phyloP scores from a whole-genome alignment of 2,329 filamentous ascomycete species.

The Davidsoniella virescens region DNA sequence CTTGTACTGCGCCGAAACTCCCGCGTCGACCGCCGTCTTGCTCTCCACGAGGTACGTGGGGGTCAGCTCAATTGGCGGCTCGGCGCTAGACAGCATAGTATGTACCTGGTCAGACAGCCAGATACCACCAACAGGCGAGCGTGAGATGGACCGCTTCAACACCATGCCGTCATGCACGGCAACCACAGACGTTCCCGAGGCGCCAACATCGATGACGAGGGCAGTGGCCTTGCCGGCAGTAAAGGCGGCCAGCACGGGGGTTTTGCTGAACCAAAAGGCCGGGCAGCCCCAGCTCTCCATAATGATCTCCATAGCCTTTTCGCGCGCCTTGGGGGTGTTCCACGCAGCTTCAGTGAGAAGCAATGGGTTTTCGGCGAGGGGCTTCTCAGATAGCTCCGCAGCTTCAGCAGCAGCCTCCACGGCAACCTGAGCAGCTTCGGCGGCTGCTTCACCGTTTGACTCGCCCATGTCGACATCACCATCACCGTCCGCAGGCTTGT shows the following conservation, averaged over 20 bases:
- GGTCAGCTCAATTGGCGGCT: slow-evolving; percentile 56
- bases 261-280: slow-evolving; percentile 84
- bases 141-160: slow-evolving; percentile 74
- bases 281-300: slow-evolving; percentile 96
- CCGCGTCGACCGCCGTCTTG: slow-evolving; percentile 79
- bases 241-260: slow-evolving; percentile 78
- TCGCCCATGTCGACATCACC: slow-evolving; percentile 45
- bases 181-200: slow-evolving; percentile 73
- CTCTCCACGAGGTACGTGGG: slow-evolving; percentile 79
- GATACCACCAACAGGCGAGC: slow-evolving; percentile 71
- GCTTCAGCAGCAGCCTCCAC: slow-evolving; percentile 6
- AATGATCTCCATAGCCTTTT: slow-evolving; percentile 88
- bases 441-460: slow-evolving; percentile 1
- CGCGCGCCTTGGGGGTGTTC: slow-evolving; percentile 74
- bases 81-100: slow-evolving; percentile 45
- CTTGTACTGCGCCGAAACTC: slow-evolving; percentile 59
- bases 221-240: slow-evolving; percentile 86
- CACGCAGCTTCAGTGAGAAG: slow-evolving; percentile 89
- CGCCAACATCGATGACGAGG: slow-evolving; percentile 81
- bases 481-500: slow-evolving; percentile 32
- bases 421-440: slow-evolving; percentile 15
- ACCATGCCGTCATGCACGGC: slow-evolving; percentile 91
- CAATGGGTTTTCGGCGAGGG: slow-evolving; percentile 74
- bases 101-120: slow-evolving; percentile 85
- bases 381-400: slow-evolving; percentile 47